A percentile compares a stretch with the other conserved stretches of the same genome.
Conservation (phyloP, 1,284 basidiomycete genomes). For the Neolentinus lepideus region DNA sequence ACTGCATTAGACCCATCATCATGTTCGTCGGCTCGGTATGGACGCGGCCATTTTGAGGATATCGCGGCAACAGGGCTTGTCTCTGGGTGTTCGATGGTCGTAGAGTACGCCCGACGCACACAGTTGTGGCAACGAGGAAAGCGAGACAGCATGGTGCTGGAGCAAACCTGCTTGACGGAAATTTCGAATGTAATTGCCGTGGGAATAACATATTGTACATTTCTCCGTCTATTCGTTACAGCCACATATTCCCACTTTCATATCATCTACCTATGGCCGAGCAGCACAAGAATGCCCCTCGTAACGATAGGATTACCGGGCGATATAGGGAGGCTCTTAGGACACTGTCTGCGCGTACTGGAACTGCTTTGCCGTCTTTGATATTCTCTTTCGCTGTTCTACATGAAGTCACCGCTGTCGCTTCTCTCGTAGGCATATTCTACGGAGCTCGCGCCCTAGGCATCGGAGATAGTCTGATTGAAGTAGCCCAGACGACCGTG, state of each 20-base stretch:
- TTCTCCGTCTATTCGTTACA: no score
- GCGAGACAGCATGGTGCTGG: neutral
- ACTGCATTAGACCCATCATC: no score
- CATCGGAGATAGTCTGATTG: constrained; percentile 63
- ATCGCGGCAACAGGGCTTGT: no score
- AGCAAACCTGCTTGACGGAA: neutral
- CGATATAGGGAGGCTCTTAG: constrained; percentile 45
- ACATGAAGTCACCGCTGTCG: constrained; percentile 83
- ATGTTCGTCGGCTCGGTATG: no score
- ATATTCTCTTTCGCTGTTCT: constrained; percentile 76
- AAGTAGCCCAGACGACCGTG: constrained; percentile 6
- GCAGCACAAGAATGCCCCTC: neutral
- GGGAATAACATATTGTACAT: neutral
- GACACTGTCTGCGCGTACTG: constrained; percentile 54
- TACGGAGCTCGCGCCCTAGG: constrained; percentile 65
- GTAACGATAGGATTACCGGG: neutral
- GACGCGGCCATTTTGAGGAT: no score
- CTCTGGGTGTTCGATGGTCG: no score
- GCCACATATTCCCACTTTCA: no score
- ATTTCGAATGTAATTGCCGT: neutral
- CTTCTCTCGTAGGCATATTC: constrained; percentile 74
- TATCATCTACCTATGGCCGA: neutral
- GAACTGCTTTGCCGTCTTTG: constrained; percentile 72
- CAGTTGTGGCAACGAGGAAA: neutral
- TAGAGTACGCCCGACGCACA: no score